These are phyloP conservation scores for Saccharomyces hybrid DNA, from an alignment of 1,139 yeast species.

Conservation along the genomic window DNA sequence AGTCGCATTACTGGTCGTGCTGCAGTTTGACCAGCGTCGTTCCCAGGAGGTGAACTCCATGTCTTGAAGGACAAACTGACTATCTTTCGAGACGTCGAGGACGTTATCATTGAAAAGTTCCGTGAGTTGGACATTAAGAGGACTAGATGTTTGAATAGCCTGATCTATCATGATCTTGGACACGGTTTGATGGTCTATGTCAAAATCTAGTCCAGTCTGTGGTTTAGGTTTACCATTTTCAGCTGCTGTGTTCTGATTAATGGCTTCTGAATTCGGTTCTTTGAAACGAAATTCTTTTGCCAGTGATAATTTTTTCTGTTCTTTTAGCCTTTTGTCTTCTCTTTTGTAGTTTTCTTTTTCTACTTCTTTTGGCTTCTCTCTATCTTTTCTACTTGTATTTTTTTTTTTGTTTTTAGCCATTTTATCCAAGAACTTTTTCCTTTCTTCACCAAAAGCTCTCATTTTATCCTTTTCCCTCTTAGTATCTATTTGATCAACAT, in stretches of 20 bases:
- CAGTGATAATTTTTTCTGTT: background rate
- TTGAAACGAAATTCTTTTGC: background rate
- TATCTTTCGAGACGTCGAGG: background rate
- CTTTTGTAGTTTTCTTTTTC: background rate
- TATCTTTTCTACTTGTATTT: background rate
- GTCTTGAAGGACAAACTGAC: background rate
- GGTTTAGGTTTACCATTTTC: background rate
- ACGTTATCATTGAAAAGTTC: background rate
- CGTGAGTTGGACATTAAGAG: background rate
- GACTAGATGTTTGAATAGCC: background rate
- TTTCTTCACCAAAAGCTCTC: background rate
- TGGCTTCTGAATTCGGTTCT: background rate
- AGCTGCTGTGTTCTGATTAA: background rate
- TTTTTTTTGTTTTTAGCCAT: background rate
- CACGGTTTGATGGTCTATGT: background rate
- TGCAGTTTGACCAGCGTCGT: background rate
- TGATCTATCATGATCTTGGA: background rate
- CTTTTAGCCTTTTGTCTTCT: background rate
- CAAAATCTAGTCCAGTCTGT: background rate
- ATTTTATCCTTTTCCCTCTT: background rate
- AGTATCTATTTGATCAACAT: background rate
- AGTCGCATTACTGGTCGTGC: background rate
- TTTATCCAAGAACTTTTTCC: background rate
- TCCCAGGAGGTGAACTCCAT: background rate
- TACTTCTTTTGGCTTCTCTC: background rate